Percentiles rank a stretch among this genome's conserved stretches.
Conservation (phyloP, 495 filamentous ascomycete genomes). For the Xylaria scruposa region DNA sequence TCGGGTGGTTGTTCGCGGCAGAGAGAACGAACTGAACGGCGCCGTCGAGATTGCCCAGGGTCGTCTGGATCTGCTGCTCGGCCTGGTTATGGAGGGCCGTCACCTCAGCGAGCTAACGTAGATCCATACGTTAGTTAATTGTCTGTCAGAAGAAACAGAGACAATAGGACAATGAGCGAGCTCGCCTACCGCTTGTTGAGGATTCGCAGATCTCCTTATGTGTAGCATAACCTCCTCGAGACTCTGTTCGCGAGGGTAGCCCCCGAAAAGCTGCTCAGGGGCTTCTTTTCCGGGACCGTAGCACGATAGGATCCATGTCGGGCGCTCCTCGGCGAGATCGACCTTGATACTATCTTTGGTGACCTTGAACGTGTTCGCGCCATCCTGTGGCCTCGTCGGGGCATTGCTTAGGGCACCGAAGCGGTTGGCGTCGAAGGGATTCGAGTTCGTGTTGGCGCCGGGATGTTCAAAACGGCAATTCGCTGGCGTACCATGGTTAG, state of each 20-base stretch:
- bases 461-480: conserved; percentile 57
- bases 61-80: conserved; percentile 70
- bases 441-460: conserved; percentile 36
- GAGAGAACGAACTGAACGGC: conserved; percentile 75
- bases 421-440: conserved; percentile 41
- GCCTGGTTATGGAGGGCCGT: conserved; percentile 62
- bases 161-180: neutral
- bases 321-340: conserved; percentile 73
- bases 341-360: conserved; percentile 60
- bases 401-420: conserved; percentile 42
- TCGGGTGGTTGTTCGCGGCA: conserved; percentile 76
- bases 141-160: neutral
- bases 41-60: conserved; percentile 69
- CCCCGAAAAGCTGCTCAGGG: conserved; percentile 81
- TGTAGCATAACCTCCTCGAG: conserved; percentile 80
- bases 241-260: conserved; percentile 77
- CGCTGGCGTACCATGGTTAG: conserved; percentile 36
- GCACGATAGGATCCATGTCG: conserved; percentile 82
- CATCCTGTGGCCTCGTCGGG: conserved; percentile 27
- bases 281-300: conserved; percentile 77
- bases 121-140: conserved; percentile 6
- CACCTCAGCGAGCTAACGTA: conserved; percentile 64
- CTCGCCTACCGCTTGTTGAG: conserved; percentile 62
- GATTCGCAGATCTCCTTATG: conserved; percentile 68
- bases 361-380: conserved; percentile 53